A percentile compares a stretch with the other conserved stretches of the same genome.
phyloP scores from a whole-genome alignment of 345 rosid genomes.

The Hypericum perforatum region DNA sequence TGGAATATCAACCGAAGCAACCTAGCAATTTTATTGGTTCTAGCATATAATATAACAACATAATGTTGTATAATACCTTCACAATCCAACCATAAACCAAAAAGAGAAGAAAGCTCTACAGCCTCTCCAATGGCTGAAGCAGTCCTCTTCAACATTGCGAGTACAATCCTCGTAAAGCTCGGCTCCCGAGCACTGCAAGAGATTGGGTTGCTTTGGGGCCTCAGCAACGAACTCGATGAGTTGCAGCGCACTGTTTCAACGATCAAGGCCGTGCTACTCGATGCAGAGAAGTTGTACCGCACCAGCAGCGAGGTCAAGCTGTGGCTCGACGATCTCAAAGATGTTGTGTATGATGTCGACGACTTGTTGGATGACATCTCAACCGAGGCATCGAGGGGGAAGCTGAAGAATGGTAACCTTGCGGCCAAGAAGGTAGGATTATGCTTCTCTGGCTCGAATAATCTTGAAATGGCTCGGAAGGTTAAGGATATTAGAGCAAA shows the following conservation, averaged over 20 bases:
- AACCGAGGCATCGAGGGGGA: not conserved
- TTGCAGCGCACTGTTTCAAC: not conserved
- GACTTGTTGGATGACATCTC: conserved; percentile 7
- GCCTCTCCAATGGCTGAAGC: not conserved
- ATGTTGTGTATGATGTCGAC: not conserved
- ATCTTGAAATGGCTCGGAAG: not conserved
- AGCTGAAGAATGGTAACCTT: not conserved
- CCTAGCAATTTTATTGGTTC: too few species aligned
- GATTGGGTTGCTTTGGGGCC: conserved; percentile 1
- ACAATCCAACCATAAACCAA: too few species aligned
- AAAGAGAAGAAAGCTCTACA: too few species aligned
- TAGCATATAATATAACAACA: too few species aligned
- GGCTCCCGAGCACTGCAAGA: conserved; percentile 1
- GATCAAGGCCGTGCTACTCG: conserved; percentile 3
- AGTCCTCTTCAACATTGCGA: not conserved
- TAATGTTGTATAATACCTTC: too few species aligned
- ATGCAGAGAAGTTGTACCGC: conserved; percentile 2
- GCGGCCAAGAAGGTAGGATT: not conserved
- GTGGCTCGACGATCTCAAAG: conserved; percentile 6
- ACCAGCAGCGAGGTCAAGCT: not conserved
- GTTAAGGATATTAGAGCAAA: not conserved
- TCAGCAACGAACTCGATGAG: not conserved
- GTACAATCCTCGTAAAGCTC: not conserved
- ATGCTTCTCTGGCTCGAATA: not conserved
- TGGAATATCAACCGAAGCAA: too few species aligned